Base-by-base conservation (phyloP, 2,329 filamentous ascomycete species). In the Stachybotrys chartarum region DNA sequence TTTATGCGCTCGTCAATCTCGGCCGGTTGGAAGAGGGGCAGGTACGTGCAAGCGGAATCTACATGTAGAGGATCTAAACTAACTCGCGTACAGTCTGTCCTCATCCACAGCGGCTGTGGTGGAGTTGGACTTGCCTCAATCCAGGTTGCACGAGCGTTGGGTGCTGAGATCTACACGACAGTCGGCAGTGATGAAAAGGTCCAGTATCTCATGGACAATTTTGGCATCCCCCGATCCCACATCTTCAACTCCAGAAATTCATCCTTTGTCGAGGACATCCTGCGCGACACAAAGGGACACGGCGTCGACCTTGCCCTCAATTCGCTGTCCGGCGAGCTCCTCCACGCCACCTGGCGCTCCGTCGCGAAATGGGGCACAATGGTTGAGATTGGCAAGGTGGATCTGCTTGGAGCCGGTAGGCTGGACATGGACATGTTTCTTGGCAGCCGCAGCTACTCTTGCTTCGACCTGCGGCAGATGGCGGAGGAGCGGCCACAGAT, bases 351-450 rank as follows among this genome's bases (percentile, higher is more conserved):
- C 0, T 73, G 68, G 69, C 49, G 64, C 10, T 72, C 69, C 53
- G 61, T 75, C 4, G 68, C 71, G 3, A n/a, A 60, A 16, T 68
- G 60, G 35, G 72, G 72, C 1, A 61, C 51, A 0, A 66, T 75
- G 54, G 39, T 75, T 0, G 72, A 75, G 53, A 65, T 74, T 17
- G 70, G 69, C 2, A 70, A 69, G 49, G 61, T 63, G 14, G 70
- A 73, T 50, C 57, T 72, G 8, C 16, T 62, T 1, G 68, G 70
- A 1, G 68, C 70, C 7, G 71, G 66, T 3, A 60, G 64, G 4
- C 66, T 81, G 1, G 69, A 72, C 3, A 77, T 82, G 77, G 55
- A 66, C 0, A 65, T 67, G 0, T 81, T 82, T 44, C 60, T 67
- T 0, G 55, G 55, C 1, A 71, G 67, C 6, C 64, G 69, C 0